Evolutionary conservation across 106 monocot genomes (phyloP), one percentile per base, ranked within the genome.

Genomic region (Alisma plantagoaquatica): DNA sequence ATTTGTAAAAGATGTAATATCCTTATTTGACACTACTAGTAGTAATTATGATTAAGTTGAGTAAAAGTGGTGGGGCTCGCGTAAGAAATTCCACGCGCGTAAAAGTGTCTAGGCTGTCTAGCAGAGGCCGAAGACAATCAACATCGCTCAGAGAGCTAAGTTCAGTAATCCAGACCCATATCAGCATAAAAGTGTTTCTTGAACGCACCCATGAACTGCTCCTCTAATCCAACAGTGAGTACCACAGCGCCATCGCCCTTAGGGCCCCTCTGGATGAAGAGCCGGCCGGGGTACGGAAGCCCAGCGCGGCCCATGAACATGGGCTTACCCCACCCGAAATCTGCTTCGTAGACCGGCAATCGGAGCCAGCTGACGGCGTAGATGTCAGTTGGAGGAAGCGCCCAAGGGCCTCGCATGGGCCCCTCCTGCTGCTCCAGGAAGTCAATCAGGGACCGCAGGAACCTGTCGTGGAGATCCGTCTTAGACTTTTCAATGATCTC

Each of bases 291-390:
- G 35, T 31, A 41, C 16, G 33, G 53, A 42, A 76, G 5, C 1
- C 51, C 4, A 11, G 74, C 83, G 11, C 35, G 57, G 15, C 68
- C 59, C 46, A 73, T 62, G 52, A 66, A 63, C 20, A 7, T 30
- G 0, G 84, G 69, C 41, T 44, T 33, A 10, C 84, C 78, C 75
- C 79, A 79, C 10, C 84, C 84, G 26, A 84, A 84, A 30, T 84
- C 72, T 0, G 69, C 69, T 0, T 70, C 65, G 49, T 72, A 65
- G 3, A 75, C 22, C 29, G 72, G 68, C 29, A 75, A 52, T 27
- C 61, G 29, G 0, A 64, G 18, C 84, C 75, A 84, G 56, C 75
- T 84, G 0, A 42, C 49, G 9, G 56, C 75, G 12, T 51, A 31
- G 12, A 79, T 17, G n/a, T 79, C 62, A 6, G 60, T 45, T 2